Conservation (phyloP, 352 stramenopile species). For the Phytophthora colocasiae region DNA sequence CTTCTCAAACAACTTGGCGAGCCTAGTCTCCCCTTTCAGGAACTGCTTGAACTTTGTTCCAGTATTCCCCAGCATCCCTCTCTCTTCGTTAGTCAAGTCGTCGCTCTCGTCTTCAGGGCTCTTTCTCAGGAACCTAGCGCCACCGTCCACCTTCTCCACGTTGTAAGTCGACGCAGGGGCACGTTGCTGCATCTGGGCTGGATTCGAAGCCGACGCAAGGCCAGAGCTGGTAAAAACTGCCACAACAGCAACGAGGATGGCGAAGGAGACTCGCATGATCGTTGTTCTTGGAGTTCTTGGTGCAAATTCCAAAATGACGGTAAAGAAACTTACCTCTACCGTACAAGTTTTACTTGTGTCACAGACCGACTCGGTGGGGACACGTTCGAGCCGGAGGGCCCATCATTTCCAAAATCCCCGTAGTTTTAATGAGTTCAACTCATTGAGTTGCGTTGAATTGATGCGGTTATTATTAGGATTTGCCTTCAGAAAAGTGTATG, state of each 20-base stretch:
- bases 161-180: not conserved
- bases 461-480: no score
- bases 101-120: not conserved
- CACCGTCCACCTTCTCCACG: not conserved
- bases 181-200: not conserved
- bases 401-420: no score
- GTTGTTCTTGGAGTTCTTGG: not conserved
- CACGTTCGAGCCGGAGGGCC: no score
- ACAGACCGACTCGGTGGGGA: no score
- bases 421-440: no score
- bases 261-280: not conserved
- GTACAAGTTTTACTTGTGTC: no score
- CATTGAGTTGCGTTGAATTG: no score
- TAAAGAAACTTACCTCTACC: no score
- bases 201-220: not conserved
- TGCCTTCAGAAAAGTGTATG: no score
- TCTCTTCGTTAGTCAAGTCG: not conserved
- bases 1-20: not conserved
- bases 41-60: not conserved
- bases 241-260: not conserved
- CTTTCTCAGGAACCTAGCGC: not conserved
- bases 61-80: not conserved
- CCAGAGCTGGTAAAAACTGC: not conserved
- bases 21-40: not conserved
- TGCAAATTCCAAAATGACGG: not conserved